phyloP scores from a whole-genome alignment of 2,329 filamentous ascomycete species.

The Ceratocystis albifundus region DNA sequence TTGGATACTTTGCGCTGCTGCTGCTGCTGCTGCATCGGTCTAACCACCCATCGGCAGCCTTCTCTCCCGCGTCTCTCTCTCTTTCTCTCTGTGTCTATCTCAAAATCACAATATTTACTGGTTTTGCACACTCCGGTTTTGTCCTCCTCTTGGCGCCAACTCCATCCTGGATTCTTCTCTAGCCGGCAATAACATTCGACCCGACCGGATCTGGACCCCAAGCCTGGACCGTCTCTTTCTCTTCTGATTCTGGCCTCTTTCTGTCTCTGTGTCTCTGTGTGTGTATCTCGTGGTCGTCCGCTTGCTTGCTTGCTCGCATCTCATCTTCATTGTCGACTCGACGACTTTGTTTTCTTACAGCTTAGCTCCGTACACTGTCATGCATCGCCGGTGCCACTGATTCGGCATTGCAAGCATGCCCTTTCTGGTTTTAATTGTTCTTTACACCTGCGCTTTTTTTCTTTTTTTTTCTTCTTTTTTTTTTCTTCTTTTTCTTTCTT shows the following conservation, averaged over 20 bases:
- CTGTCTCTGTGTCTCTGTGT: too few relatives aligned
- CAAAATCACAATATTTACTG: not conserved
- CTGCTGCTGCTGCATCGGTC: not conserved
- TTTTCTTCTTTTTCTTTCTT: too few relatives aligned
- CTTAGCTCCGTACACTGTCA: too few relatives aligned
- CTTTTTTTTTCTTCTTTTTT: too few relatives aligned
- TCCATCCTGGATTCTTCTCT: not conserved
- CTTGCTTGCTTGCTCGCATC: not conserved
- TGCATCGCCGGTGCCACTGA: too few relatives aligned
- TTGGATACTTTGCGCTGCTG: not conserved
- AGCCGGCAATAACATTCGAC: not conserved
- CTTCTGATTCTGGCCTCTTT: not conserved
- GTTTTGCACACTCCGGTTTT: not conserved
- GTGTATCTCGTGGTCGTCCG: not conserved
- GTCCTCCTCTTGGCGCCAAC: not conserved
- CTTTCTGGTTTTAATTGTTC: too few relatives aligned
- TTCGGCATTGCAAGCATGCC: too few relatives aligned
- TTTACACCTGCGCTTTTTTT: too few relatives aligned
- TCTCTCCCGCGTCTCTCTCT: not conserved
- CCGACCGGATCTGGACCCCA: not conserved
- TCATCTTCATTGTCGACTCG: not conserved
- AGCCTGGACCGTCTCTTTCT: not conserved
- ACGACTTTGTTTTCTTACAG: not conserved
- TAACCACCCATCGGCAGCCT: too few relatives aligned
- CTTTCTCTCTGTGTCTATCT: not conserved